Percentiles rank a stretch among this genome's conserved stretches.
Evolutionary conservation across 2,329 filamentous ascomycete species (phyloP).

Genomic region (Drechslerella coelobrocha): DNA sequence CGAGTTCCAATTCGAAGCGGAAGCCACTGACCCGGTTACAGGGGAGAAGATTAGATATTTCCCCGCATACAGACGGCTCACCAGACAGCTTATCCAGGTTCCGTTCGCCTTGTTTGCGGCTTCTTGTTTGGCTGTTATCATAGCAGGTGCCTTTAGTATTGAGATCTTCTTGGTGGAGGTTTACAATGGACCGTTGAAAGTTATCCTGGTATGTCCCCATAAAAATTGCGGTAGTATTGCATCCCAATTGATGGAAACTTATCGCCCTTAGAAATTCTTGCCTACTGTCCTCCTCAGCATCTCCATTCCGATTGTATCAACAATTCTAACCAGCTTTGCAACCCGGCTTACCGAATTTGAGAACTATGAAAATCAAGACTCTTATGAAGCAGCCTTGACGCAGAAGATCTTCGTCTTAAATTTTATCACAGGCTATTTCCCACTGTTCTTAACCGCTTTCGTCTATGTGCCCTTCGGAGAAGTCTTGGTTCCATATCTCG

Average conservation of each 20-base stretch:
- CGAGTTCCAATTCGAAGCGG: slow-evolving; percentile 80
- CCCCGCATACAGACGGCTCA: slow-evolving; percentile 74
- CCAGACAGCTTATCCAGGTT: slow-evolving; percentile 78
- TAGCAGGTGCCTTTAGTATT: slow-evolving; percentile 84
- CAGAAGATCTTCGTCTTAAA: slow-evolving; percentile 95
- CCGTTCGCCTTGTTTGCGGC: slow-evolving; percentile 82
- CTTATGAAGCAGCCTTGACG: slow-evolving; percentile 81
- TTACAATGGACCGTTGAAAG: slow-evolving; percentile 86
- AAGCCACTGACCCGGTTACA: slow-evolving; percentile 78
- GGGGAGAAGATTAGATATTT: slow-evolving; percentile 80
- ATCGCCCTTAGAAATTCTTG: slow-evolving; percentile 71
- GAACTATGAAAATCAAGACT: slow-evolving; percentile 89
- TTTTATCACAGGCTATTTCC: slow-evolving; percentile 93
- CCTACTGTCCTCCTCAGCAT: slow-evolving; percentile 87
- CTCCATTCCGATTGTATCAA: slow-evolving; percentile 77
- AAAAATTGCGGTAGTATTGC: slow-evolving; percentile 34
- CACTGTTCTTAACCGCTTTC: slow-evolving; percentile 90
- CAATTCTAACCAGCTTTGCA: slow-evolving; percentile 77
- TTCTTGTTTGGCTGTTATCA: slow-evolving; percentile 76
- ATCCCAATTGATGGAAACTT: neutral
- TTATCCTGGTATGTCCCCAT: slow-evolving; percentile 70
- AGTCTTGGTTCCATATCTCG: slow-evolving; percentile 81
- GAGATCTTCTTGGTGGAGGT: slow-evolving; percentile 96
- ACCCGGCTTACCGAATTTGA: slow-evolving; percentile 79
- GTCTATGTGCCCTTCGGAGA: slow-evolving; percentile 92